Percentiles rank a stretch among this genome's conserved stretches.
phyloP scores from a whole-genome alignment of 1,284 basidiomycete species.

The Puccinia horiana region DNA sequence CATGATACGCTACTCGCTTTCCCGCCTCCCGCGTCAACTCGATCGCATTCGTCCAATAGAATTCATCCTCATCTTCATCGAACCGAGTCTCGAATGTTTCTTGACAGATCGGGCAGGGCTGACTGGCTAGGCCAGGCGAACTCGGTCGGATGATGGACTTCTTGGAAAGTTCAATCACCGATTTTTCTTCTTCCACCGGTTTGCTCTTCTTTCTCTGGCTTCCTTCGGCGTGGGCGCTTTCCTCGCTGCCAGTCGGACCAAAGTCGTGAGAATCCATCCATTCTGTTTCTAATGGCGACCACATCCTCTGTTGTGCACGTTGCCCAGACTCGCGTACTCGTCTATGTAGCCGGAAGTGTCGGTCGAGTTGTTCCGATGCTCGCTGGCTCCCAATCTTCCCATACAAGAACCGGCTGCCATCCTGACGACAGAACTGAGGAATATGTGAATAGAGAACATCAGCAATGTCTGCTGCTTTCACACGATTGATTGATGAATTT shows the following conservation, averaged over 20 bases:
- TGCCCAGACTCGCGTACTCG: constrained; percentile 23
- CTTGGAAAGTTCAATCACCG: constrained; percentile 22
- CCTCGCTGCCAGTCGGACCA: not conserved
- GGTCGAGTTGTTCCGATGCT: constrained; percentile 44
- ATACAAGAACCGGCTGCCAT: constrained; percentile 46
- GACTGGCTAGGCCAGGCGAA: constrained; percentile 32
- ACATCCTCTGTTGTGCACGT: constrained; percentile 45
- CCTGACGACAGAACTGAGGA: constrained; percentile 47
- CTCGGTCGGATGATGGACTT: constrained; percentile 42
- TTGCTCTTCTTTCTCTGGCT: constrained; percentile 20
- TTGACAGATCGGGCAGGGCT: constrained; percentile 45
- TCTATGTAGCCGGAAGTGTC: constrained; percentile 41
- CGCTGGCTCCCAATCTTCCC: constrained; percentile 31
- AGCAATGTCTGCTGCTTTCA: constrained; percentile 30
- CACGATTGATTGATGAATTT: constrained; percentile 41
- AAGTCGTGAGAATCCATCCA: constrained; percentile 49
- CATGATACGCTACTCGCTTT: constrained; percentile 29
- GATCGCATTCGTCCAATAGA: constrained; percentile 47
- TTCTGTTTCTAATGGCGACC: constrained; percentile 25
- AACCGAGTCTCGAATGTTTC: constrained; percentile 48
- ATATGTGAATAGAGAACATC: constrained; percentile 43
- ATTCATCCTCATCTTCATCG: constrained; percentile 48
- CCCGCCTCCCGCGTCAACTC: constrained; percentile 3
- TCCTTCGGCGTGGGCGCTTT: not conserved
- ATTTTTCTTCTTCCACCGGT: constrained; percentile 19